Base-by-base conservation (phyloP, 345 rosid genomes). In the Hirschfeldia incana region DNA sequence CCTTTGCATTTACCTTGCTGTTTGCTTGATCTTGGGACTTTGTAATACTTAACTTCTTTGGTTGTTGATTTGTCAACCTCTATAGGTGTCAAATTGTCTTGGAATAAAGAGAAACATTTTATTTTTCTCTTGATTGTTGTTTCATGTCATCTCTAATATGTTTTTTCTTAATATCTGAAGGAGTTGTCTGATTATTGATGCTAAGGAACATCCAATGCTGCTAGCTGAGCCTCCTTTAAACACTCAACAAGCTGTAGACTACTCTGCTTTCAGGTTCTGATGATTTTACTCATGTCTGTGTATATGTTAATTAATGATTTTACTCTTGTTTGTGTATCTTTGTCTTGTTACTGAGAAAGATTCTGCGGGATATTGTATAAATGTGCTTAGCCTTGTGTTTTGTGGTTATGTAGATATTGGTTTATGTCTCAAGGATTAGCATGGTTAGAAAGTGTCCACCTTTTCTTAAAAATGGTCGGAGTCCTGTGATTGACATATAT, bases 181-280 rank as follows among this genome's bases (percentile, higher is more conserved):
- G 90, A 89, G 89, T 67, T 95, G 98, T 78, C 87, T 95, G 46
- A 82, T 93, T 79, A 72, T 95, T 87, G 99, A 95, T 90, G 94
- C 99, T n/a, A 93, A 84, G 83, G 99, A 95, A 87, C 99, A 93
- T 72, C 99, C 98, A 13, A 93, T 95, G 99, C 89, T 95, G 68
- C 91, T 95, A 79, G 97, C 99, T 6, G 98, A 93, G 80, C 98
- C 98, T 80, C 92, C 97, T 73, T 85, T 86, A 30, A 95, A 92
- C 87, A 81, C 83, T 27, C 99, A 89, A 76, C 97, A 90, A 36
- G 42, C 42, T 36, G 42, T 36, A 36, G 42, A 36, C 42, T 36
- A 36, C 42, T 36, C 42, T 36, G 42, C 42, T 36, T 36, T 36
- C 42, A 36, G 42, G 42, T 36, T 36, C 42, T 36, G 6, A 36